Evolutionary conservation across 140 eudicot genomes (phyloP).

Genomic region (Eryngium alpinum): DNA sequence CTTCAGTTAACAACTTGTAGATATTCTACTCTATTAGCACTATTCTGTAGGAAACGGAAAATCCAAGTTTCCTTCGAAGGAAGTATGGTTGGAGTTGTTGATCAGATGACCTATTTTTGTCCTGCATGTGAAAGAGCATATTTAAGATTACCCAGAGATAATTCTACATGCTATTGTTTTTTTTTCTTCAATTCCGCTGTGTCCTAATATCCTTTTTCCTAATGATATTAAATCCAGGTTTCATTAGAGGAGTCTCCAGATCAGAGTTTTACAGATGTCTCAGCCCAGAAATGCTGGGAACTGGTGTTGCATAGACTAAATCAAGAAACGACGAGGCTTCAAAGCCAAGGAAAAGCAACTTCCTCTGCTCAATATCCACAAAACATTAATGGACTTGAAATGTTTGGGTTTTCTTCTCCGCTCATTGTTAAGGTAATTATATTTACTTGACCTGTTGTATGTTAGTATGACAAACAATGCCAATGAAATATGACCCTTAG

Average conservation of each 20-base stretch:
- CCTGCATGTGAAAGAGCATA: no score
- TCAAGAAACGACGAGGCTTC: slow-evolving; percentile 35
- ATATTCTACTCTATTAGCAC: no score
- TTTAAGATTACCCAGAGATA: no score
- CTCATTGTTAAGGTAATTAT: slow-evolving; percentile 46
- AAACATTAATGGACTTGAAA: slow-evolving; percentile 49
- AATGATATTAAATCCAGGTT: slow-evolving; percentile 36
- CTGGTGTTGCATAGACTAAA: slow-evolving; percentile 42
- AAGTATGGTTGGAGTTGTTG: no score
- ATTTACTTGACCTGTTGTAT: neutral
- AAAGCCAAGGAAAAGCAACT: slow-evolving; percentile 21
- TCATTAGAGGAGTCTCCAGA: slow-evolving; percentile 54
- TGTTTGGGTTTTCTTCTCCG: slow-evolving; percentile 65
- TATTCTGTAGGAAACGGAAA: no score
- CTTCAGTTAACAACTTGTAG: no score
- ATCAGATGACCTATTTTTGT: no score
- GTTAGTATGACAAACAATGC: neutral
- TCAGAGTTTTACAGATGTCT: slow-evolving; percentile 40
- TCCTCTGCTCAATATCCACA: slow-evolving; percentile 25
- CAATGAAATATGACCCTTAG: neutral
- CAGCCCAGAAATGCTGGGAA: slow-evolving; percentile 63
- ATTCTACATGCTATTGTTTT: neutral
- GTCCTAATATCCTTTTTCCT: slow-evolving; percentile 1
- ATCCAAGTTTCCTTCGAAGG: no score
- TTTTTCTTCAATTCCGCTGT: neutral